Evolutionary conservation across 1,284 basidiomycete genomes (phyloP).

Genomic region (Ganoderma lucidum): DNA sequence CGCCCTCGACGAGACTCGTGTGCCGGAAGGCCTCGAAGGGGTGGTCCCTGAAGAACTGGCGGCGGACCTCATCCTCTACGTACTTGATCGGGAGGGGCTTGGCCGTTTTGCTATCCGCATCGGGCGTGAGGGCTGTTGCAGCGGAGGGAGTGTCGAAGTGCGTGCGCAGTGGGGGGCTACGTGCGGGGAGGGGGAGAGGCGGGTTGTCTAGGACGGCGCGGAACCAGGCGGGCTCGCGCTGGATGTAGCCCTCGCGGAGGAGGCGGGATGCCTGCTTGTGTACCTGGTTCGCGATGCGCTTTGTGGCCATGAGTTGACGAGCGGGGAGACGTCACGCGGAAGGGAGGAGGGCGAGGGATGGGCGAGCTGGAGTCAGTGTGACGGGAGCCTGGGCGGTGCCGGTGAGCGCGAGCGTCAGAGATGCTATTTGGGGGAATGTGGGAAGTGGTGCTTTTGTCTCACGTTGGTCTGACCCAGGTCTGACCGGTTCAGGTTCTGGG

Average conservation of each 20-base stretch:
- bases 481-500: not conserved
- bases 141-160: slow-evolving; percentile 51
- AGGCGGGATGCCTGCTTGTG: slow-evolving; percentile 90
- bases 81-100: slow-evolving; percentile 78
- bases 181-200: slow-evolving; percentile 85
- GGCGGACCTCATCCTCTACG: slow-evolving; percentile 85
- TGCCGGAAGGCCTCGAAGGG: slow-evolving; percentile 95
- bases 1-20: slow-evolving; percentile 79
- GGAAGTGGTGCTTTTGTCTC: not conserved
- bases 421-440: slow-evolving; percentile 10
- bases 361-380: not conserved
- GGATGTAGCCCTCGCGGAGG: slow-evolving; percentile 74
- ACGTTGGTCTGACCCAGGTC: too few relatives aligned
- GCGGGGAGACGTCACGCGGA: slow-evolving; percentile 2
- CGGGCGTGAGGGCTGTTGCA: slow-evolving; percentile 22
- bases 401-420: slow-evolving; percentile 1
- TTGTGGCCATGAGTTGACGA: slow-evolving; percentile 64
- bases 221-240: slow-evolving; percentile 85
- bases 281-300: slow-evolving; percentile 88
- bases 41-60: slow-evolving; percentile 95
- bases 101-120: slow-evolving; percentile 47
- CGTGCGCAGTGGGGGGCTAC: slow-evolving; percentile 67
- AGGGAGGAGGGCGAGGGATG: not conserved
- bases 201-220: slow-evolving; percentile 88
- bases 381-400: not conserved